Conservation (phyloP, 306 rosid genomes). For the Casuarina equisetifolia region DNA sequence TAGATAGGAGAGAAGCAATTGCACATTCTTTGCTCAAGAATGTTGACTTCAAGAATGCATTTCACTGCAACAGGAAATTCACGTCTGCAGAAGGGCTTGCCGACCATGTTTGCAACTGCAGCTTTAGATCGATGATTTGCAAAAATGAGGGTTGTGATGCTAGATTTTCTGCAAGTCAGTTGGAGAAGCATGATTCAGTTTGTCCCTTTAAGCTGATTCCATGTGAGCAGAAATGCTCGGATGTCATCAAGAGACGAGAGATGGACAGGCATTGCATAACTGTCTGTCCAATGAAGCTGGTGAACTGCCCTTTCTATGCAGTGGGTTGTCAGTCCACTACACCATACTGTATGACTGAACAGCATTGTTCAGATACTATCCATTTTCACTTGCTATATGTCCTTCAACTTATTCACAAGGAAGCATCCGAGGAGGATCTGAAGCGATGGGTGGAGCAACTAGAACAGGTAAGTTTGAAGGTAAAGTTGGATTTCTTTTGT, state of each 20-base stretch:
- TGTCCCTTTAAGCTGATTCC: slow-evolving; percentile 78
- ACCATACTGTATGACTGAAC: slow-evolving; percentile 50
- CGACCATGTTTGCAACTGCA: slow-evolving; percentile 48
- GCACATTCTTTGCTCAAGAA: slow-evolving; percentile 55
- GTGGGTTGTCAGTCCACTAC: slow-evolving; percentile 67
- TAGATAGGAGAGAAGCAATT: slow-evolving; percentile 56
- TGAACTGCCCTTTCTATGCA: slow-evolving; percentile 74
- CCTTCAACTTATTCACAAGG: slow-evolving; percentile 59
- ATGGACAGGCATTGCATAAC: slow-evolving; percentile 95
- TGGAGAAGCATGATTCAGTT: slow-evolving; percentile 60
- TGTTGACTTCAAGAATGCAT: slow-evolving; percentile 64
- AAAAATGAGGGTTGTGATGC: slow-evolving; percentile 63
- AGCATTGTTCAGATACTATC: slow-evolving; percentile 51
- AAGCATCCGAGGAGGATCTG: slow-evolving; percentile 53
- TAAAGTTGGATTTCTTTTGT: neutral
- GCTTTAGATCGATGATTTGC: slow-evolving; percentile 56
- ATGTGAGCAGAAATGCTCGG: slow-evolving; percentile 78
- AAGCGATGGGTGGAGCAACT: slow-evolving; percentile 52
- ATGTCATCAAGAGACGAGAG: slow-evolving; percentile 64
- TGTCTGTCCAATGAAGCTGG: slow-evolving; percentile 82
- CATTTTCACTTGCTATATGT: slow-evolving; percentile 54
- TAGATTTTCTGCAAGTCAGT: slow-evolving; percentile 52
- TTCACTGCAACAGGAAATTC: slow-evolving; percentile 57
- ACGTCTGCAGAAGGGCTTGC: slow-evolving; percentile 49
- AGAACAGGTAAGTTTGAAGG: slow-evolving; percentile 45